These are phyloP conservation scores for Xanthoceras sorbifolium DNA, from an alignment of 345 rosid species.

Conservation along the genomic window DNA sequence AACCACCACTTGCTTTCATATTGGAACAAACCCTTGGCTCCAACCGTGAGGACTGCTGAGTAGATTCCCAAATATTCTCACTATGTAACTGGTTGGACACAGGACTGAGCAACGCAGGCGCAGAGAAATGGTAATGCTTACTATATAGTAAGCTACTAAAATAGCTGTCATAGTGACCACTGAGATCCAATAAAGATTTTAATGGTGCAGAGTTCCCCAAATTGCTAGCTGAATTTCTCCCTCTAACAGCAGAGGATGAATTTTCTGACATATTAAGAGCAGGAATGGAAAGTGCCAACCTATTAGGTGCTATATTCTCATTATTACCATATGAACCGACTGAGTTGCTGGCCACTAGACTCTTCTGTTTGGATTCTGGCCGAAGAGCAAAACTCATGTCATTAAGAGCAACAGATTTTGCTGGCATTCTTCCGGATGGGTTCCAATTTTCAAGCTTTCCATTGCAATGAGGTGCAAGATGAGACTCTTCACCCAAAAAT, in stretches of 20 bases:
- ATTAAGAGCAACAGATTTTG: neutral
- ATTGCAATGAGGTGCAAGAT: conserved; percentile 7
- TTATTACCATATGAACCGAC: conserved; percentile 12
- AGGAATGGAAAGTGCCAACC: neutral
- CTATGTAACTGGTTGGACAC: conserved; percentile 11
- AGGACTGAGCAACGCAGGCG: neutral
- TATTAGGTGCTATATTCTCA: conserved; percentile 7
- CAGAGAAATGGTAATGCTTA: conserved; percentile 16
- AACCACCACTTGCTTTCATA: conserved; percentile 13
- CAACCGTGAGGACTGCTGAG: conserved; percentile 12
- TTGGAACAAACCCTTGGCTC: conserved; percentile 18
- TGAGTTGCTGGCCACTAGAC: conserved; percentile 8
- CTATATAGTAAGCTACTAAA: conserved; percentile 21
- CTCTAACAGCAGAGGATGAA: conserved; percentile 10
- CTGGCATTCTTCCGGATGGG: neutral
- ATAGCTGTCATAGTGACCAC: conserved; percentile 29
- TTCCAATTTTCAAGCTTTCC: conserved; percentile 17
- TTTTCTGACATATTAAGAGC: neutral
- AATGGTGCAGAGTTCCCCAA: conserved; percentile 12
- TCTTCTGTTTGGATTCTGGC: conserved; percentile 23
- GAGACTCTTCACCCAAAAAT: neutral
- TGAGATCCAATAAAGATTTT: conserved; percentile 30
- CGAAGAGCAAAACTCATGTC: neutral
- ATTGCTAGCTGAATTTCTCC: conserved; percentile 18
- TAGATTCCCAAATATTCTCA: conserved; percentile 21